Evolutionary conservation across 306 rosid genomes (phyloP), one percentile per base, ranked within the genome.

Genomic region (Alnus rubra): DNA sequence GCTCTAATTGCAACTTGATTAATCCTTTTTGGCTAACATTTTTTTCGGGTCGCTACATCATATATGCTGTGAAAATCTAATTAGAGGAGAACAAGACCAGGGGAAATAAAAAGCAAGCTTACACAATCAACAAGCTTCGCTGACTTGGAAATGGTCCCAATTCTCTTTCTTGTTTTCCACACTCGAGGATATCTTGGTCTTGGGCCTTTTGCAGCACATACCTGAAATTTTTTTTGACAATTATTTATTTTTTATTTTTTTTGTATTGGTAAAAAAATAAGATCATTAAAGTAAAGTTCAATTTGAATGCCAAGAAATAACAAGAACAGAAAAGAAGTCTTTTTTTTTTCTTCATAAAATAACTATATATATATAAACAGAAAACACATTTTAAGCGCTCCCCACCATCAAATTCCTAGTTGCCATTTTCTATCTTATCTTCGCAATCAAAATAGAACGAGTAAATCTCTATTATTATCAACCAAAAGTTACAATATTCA

Each of bases 161-260:
- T 82, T 85, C 80, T 90, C 78, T 52, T 90, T 65, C 73, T 69
- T 76, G 94, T 79, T 90, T 95, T 95, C 99, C 99, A 92, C 10
- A 95, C 99, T 55, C 98, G 85, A 13, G 98, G 92, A 86, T 88
- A 93, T 76, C 97, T 89, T 62, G 96, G 99, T 75, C 94, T 93
- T 65, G 97, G 97, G 81, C 98, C 99, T 82, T 90, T 95, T 65
- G 91, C 89, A 69, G 89, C 96, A 80, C 97, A 93, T 44, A 90
- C 94, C 99, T 95, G 75, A 82, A 59, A 69, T 37, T 65, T 65
- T 64, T 64, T 63, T 63, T 35, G n/a, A n/a, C n/a, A n/a, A n/a
- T 93, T 65, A 97, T 97, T 80, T 97, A 98, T 82, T 90, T 95
- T 65, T 90, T 89, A 69, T 15, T 6, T 59, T 18, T 0, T 49